These are phyloP conservation scores for Plasmodium falciparum DNA, from an alignment of 169 alveolate species.

Conservation along the genomic window DNA sequence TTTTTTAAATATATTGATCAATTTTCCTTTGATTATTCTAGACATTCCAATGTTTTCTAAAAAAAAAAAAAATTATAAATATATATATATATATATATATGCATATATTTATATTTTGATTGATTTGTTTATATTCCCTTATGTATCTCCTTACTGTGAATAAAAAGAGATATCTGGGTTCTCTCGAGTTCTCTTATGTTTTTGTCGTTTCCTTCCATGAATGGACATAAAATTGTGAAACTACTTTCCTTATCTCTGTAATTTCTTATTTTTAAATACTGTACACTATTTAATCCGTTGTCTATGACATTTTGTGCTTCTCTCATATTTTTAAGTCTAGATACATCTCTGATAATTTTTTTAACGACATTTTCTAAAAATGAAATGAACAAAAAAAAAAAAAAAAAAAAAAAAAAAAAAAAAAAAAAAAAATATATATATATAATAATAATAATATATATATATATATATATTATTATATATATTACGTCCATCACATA, in stretches of 20 bases:
- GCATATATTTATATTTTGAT: not conserved
- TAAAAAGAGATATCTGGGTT: slow-evolving; percentile 22
- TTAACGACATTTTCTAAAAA: slow-evolving; percentile 21
- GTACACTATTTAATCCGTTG: slow-evolving; percentile 24
- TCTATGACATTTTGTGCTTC: slow-evolving; percentile 43
- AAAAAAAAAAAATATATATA: not conserved
- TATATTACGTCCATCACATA: not conserved
- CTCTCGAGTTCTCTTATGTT: slow-evolving; percentile 39
- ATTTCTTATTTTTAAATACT: slow-evolving; percentile 51
- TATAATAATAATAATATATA: too few relatives aligned
- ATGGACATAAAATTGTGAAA: slow-evolving; percentile 42
- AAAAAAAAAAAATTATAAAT: not conserved
- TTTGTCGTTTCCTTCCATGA: slow-evolving; percentile 63
- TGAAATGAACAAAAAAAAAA: not conserved
- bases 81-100: not conserved
- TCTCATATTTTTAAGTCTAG: slow-evolving; percentile 47
- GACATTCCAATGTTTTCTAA: slow-evolving; percentile 41
- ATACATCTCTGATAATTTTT: slow-evolving; percentile 26
- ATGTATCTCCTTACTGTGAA: slow-evolving; percentile 23
- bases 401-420: too few relatives aligned
- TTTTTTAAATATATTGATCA: slow-evolving; percentile 25
- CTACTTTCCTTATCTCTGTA: slow-evolving; percentile 32
- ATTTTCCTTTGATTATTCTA: slow-evolving; percentile 35
- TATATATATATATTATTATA: not conserved
- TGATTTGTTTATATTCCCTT: not conserved